Conservation (phyloP, 768 basidiomycete genomes). For the Suillus clintonianus region DNA sequence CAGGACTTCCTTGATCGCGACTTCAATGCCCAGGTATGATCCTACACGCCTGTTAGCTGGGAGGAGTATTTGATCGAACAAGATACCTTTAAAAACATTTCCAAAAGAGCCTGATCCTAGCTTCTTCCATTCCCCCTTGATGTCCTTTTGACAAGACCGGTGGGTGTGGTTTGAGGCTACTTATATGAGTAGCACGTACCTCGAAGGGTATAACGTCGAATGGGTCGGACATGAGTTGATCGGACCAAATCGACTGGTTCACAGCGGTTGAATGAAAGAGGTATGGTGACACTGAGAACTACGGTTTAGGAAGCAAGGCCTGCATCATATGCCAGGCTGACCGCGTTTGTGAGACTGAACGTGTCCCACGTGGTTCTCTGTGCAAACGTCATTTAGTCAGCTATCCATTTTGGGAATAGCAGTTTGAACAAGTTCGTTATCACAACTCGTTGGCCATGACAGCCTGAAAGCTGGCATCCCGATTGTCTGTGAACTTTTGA, state of each 20-base stretch:
- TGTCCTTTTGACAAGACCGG: conserved; percentile 54
- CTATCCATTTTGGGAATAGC: not conserved
- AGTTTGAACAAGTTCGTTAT: not conserved
- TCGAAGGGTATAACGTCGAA: conserved; percentile 90
- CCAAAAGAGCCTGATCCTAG: conserved; percentile 93
- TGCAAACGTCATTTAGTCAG: not conserved
- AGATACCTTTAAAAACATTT: conserved; percentile 81
- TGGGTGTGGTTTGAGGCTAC: conserved; percentile 2
- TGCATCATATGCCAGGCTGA: not conserved
- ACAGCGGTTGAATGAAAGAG: not conserved
- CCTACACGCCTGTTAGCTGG: conserved; percentile 44
- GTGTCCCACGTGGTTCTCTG: not conserved
- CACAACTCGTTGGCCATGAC: not conserved
- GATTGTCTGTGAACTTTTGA: not conserved
- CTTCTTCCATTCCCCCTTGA: conserved; percentile 86
- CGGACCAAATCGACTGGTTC: not conserved
- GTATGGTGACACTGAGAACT: not conserved
- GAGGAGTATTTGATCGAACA: conserved; percentile 16
- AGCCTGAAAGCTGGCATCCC: too few species aligned
- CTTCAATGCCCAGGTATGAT: conserved; percentile 91
- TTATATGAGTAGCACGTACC: conserved; percentile 40
- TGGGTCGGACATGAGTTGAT: conserved; percentile 55
- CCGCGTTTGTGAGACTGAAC: not conserved
- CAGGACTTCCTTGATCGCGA: conserved; percentile 95
- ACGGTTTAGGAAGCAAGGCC: not conserved